Evolutionary conservation across 352 stramenopile genomes (phyloP).

Genomic region (Phytophthora melonis): DNA sequence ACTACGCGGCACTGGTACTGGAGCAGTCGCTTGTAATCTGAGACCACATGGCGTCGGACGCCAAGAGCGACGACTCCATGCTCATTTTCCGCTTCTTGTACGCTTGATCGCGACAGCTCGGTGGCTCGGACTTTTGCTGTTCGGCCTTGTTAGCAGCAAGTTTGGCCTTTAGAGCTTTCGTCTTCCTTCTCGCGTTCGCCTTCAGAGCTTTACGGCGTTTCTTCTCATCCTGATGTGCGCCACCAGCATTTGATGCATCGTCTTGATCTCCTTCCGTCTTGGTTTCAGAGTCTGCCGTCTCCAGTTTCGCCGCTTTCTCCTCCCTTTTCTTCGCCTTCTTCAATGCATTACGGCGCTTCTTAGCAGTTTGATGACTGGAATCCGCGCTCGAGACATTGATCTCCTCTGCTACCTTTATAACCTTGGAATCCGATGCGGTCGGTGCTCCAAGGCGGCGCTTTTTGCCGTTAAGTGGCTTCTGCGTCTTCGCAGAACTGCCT

Average conservation of each 20-base stretch:
- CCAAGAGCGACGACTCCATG: slow-evolving; percentile 66
- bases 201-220: slow-evolving; percentile 8
- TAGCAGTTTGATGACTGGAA: background rate
- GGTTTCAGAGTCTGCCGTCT: slow-evolving; percentile 22
- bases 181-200: slow-evolving; percentile 25
- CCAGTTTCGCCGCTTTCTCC: background rate
- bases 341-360: slow-evolving; percentile 3
- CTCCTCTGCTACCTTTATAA: background rate
- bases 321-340: slow-evolving; percentile 20
- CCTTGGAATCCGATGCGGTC: slow-evolving; percentile 22
- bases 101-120: slow-evolving; percentile 20
- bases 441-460: slow-evolving; percentile 24
- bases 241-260: background rate
- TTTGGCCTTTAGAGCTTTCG: slow-evolving; percentile 19
- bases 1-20: slow-evolving; percentile 22
- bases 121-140: slow-evolving; percentile 4
- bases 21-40: slow-evolving; percentile 66
- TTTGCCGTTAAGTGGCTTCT: slow-evolving; percentile 1
- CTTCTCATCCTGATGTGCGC: background rate
- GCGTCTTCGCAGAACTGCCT: background rate
- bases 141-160: background rate
- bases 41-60: slow-evolving; percentile 73
- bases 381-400: background rate
- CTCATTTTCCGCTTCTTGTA: slow-evolving; percentile 69
- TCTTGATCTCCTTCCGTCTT: background rate